Evolutionary conservation across 352 stramenopile species (phyloP).

Genomic region (Aphanomyces stellatus): DNA sequence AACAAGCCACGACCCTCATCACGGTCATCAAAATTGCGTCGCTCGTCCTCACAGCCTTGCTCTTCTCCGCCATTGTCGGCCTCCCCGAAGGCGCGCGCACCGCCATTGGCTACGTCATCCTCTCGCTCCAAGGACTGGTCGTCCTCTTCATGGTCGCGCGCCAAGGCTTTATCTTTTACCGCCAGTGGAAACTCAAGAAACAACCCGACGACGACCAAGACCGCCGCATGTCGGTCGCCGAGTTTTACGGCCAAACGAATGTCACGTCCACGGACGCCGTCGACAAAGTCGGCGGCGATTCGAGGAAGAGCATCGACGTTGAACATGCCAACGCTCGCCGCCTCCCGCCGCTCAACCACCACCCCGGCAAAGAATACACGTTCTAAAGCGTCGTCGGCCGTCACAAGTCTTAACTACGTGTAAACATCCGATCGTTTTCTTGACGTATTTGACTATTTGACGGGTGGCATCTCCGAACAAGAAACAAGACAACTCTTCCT

Average conservation of each 20-base stretch:
- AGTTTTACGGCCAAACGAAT: not conserved
- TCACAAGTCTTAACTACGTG: not conserved
- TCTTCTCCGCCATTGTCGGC: constrained; percentile 61
- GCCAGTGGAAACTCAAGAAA: constrained; percentile 66
- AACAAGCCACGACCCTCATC: constrained; percentile 80
- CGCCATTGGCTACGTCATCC: constrained; percentile 68
- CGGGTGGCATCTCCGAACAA: too few relatives aligned
- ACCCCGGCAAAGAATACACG: not conserved
- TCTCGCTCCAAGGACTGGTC: constrained; percentile 73
- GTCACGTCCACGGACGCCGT: not conserved
- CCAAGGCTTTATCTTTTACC: constrained; percentile 83
- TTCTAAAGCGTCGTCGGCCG: not conserved
- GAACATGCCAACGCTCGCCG: not conserved
- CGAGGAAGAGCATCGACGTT: not conserved
- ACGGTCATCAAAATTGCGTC: constrained; percentile 87
- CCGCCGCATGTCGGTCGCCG: not conserved
- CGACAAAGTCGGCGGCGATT: not conserved
- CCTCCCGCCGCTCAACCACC: not conserved
- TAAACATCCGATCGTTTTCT: not conserved
- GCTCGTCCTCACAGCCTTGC: constrained; percentile 72
- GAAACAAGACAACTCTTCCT: too few relatives aligned
- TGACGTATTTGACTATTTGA: too few relatives aligned
- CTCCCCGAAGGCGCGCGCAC: constrained; percentile 66
- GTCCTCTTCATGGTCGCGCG: constrained; percentile 73
- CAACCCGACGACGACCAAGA: not conserved